These are phyloP conservation scores for Colletotrichum phormii DNA, from an alignment of 2,329 filamentous ascomycete genomes.

Conservation along the genomic window DNA sequence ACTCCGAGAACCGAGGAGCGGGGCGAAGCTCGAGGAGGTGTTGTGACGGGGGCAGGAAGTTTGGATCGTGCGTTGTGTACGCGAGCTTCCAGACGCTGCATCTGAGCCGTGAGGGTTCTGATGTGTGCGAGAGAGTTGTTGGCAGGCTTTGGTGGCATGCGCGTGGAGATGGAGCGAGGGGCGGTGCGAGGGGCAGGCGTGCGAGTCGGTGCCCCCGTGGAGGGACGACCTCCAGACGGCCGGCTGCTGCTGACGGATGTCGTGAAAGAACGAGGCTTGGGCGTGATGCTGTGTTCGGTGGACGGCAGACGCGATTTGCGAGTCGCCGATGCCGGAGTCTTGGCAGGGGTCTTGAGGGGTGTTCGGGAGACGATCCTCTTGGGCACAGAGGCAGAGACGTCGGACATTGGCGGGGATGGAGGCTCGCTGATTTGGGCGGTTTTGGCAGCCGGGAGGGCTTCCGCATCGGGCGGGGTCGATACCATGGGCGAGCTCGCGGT, in stretches of 20 bases:
- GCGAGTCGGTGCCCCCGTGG: slow-evolving; percentile 56
- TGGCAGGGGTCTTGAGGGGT: slow-evolving; percentile 49
- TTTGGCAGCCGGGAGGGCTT: slow-evolving; percentile 25
- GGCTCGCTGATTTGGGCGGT: slow-evolving; percentile 84
- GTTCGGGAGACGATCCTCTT: slow-evolving; percentile 45
- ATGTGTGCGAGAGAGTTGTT: slow-evolving; percentile 89
- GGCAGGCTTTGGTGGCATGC: slow-evolving; percentile 65
- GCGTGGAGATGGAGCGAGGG: slow-evolving; percentile 58
- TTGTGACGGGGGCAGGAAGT: slow-evolving; percentile 82
- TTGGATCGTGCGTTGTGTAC: slow-evolving; percentile 94
- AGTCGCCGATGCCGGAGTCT: slow-evolving; percentile 63
- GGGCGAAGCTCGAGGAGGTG: slow-evolving; percentile 85
- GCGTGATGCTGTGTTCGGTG: slow-evolving; percentile 55
- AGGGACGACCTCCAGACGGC: slow-evolving; percentile 49
- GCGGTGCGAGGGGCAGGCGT: slow-evolving; percentile 67
- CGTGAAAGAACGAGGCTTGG: slow-evolving; percentile 59
- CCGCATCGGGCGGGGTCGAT: slow-evolving; percentile 80
- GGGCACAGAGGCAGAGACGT: slow-evolving; percentile 69
- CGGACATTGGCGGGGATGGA: slow-evolving; percentile 93
- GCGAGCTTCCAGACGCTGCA: slow-evolving; percentile 94
- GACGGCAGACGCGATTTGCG: slow-evolving; percentile 55
- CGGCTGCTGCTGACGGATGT: slow-evolving; percentile 49
- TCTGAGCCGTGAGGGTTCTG: slow-evolving; percentile 92
- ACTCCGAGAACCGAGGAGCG: slow-evolving; percentile 59
- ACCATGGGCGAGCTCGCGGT: slow-evolving; percentile 92